Evolutionary conservation across 257 asterid species (phyloP), one percentile per base, ranked within the genome.

Genomic region (Primulina huaijiensis): DNA sequence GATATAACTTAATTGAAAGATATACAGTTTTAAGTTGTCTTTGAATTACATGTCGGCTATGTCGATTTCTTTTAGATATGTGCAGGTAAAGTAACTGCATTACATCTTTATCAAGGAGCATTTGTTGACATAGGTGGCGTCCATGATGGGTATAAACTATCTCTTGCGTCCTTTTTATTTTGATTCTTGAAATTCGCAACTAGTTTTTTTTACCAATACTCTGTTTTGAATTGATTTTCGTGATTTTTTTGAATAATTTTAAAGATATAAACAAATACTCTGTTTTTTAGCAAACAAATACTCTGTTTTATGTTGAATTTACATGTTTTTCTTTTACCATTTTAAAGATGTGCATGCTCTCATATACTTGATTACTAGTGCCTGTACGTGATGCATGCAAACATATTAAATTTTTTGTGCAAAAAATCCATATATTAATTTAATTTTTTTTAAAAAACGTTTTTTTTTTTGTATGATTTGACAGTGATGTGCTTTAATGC

Each of bases 91-190:
- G 97, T 93, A 76, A 85, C 88, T 60, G 96, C 95, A 21, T 67
- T 92, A 71, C 97, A 92, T 72, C 98, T 92, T 72, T 89, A 92
- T 77, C 98, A 92, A 87, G 98, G 98, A 82, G 98, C 98, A 56
- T 92, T 92, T 80, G 97, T 92, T 11, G 98, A 92, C 82, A 86
- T 92, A 66, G 98, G 98, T 69, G 90, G 98, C 35, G 98, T 92
- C 69, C 85, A 90, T 76, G 98, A 90, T 72, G 98, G 98, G 98
- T 92, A 80, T 77, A 83, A 72, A 21, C 75, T 31, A 31, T 71
- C 16, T 82, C 78, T 35, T 27, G 5, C 67, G 68, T 23, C 59
- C 14, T 21, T 60, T 20, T 67, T 20, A 23, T 67, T 20, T 67
- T 34, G 40, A 17, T 52, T 53, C 70, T 30, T 35, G 35, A 66